phyloP scores from a whole-genome alignment of 805 yeast species.

The Blastobotrys robertii region DNA sequence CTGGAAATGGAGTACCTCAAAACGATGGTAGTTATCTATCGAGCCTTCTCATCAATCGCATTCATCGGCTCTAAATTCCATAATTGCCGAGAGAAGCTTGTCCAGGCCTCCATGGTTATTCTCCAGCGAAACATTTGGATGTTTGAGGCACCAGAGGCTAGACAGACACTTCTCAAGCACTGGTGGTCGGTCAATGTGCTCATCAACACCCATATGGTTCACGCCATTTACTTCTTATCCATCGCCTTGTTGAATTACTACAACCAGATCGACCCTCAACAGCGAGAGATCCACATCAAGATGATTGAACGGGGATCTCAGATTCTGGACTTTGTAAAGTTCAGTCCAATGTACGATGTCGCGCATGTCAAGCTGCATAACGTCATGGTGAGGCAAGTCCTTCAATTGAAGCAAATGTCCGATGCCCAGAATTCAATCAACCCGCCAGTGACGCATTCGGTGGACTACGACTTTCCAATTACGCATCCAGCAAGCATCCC shows the following conservation, averaged over 20 bases:
- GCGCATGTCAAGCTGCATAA: conserved; percentile 11
- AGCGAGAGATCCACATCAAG: conserved; percentile 6
- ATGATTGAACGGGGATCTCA: conserved; percentile 6
- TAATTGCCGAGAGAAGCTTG: conserved; percentile 8
- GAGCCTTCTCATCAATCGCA: conserved; percentile 13
- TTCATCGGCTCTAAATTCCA: conserved; percentile 5
- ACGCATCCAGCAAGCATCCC: too few relatives aligned
- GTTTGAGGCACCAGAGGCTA: conserved; percentile 7
- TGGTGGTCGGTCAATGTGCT: conserved; percentile 8
- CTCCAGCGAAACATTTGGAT: conserved; percentile 15
- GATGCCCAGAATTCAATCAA: too few relatives aligned
- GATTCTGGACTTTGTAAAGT: conserved; percentile 7
- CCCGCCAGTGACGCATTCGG: too few relatives aligned
- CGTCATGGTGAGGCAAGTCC: conserved; percentile 10
- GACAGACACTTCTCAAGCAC: conserved; percentile 7
- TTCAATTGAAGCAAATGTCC: too few relatives aligned
- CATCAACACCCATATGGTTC: conserved; percentile 11
- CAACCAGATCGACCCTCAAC: conserved; percentile 7
- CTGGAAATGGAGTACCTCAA: conserved; percentile 23
- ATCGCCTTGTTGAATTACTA: conserved; percentile 11
- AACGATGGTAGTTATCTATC: conserved; percentile 23
- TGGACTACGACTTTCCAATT: too few relatives aligned
- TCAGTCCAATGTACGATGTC: conserved; percentile 7
- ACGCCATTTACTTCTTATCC: conserved; percentile 12
- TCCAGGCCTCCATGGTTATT: conserved; percentile 12